These are phyloP conservation scores for Halenospora varia DNA, from an alignment of 495 filamentous ascomycete genomes.

Conservation along the genomic window DNA sequence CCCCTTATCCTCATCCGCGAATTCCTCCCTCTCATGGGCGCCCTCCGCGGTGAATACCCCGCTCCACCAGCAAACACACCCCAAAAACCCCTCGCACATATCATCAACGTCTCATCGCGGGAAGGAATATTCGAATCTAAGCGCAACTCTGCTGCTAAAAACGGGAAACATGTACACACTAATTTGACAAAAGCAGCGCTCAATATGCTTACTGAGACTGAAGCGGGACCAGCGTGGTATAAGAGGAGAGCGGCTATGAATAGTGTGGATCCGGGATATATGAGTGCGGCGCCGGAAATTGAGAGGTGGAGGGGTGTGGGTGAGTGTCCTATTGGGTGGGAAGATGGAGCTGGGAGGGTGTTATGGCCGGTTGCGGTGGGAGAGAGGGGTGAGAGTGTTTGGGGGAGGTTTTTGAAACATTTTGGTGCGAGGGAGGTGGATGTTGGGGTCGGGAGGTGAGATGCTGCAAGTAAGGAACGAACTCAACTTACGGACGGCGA, in stretches of 20 bases:
- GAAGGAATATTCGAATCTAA: slow-evolving; percentile 38
- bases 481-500: no score
- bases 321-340: slow-evolving; percentile 41
- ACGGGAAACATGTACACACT: slow-evolving; percentile 41
- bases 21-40: slow-evolving; percentile 39
- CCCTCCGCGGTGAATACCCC: no score
- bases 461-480: background rate
- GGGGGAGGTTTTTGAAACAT: slow-evolving; percentile 45
- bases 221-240: slow-evolving; percentile 34
- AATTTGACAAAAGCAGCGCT: slow-evolving; percentile 49
- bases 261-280: slow-evolving; percentile 45
- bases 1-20: slow-evolving; percentile 44
- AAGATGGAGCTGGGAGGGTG: slow-evolving; percentile 42
- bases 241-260: slow-evolving; percentile 39
- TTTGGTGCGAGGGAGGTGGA: slow-evolving; percentile 29
- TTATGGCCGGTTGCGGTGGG: slow-evolving; percentile 43
- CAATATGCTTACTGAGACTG: slow-evolving; percentile 46
- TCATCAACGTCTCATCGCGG: slow-evolving; percentile 44
- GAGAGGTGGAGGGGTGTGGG: slow-evolving; percentile 11
- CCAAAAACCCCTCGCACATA: slow-evolving; percentile 29
- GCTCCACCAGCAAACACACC: no score
- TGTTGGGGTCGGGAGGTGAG: slow-evolving; percentile 9
- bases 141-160: slow-evolving; percentile 27
- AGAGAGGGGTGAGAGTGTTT: slow-evolving; percentile 33
- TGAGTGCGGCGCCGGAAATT: slow-evolving; percentile 44